Percentiles rank a stretch among this genome's conserved stretches.
Conservation (phyloP, 352 stramenopile species). For the Pythium myriotylum region DNA sequence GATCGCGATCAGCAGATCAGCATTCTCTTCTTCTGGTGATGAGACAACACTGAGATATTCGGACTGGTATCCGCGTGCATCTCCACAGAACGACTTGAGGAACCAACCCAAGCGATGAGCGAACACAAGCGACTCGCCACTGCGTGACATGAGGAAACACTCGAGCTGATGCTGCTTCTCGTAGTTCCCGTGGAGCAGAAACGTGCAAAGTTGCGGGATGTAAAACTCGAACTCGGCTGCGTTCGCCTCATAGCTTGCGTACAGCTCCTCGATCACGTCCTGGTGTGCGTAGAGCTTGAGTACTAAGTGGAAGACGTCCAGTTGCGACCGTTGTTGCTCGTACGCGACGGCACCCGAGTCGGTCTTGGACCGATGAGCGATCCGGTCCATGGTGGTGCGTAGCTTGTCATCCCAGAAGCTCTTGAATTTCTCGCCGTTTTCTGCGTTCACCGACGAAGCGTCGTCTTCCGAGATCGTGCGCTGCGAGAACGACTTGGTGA, state of each 20-base stretch:
- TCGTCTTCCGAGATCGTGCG: slow-evolving; percentile 8
- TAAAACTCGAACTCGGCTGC: slow-evolving; percentile 87
- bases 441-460: background rate
- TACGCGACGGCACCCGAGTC: slow-evolving; percentile 21
- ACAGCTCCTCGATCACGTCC: slow-evolving; percentile 79
- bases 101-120: slow-evolving; percentile 88
- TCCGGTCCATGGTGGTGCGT: slow-evolving; percentile 55
- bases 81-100: slow-evolving; percentile 81
- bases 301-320: slow-evolving; percentile 72
- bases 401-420: slow-evolving; percentile 83
- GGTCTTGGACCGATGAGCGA: slow-evolving; percentile 36
- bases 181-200: slow-evolving; percentile 84
- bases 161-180: slow-evolving; percentile 82
- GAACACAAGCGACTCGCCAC: slow-evolving; percentile 80
- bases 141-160: slow-evolving; percentile 86
- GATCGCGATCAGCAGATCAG: slow-evolving; percentile 66
- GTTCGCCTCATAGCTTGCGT: slow-evolving; percentile 65
- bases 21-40: slow-evolving; percentile 60
- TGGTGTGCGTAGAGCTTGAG: slow-evolving; percentile 84
- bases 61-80: slow-evolving; percentile 62
- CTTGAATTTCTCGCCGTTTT: slow-evolving; percentile 72
- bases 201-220: slow-evolving; percentile 89
- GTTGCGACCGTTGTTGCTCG: slow-evolving; percentile 18
- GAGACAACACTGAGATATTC: slow-evolving; percentile 77
- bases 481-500: slow-evolving; percentile 20